Evolutionary conservation across 768 basidiomycete genomes (phyloP).

Genomic region (Rhodotorula kratochvilovae): DNA sequence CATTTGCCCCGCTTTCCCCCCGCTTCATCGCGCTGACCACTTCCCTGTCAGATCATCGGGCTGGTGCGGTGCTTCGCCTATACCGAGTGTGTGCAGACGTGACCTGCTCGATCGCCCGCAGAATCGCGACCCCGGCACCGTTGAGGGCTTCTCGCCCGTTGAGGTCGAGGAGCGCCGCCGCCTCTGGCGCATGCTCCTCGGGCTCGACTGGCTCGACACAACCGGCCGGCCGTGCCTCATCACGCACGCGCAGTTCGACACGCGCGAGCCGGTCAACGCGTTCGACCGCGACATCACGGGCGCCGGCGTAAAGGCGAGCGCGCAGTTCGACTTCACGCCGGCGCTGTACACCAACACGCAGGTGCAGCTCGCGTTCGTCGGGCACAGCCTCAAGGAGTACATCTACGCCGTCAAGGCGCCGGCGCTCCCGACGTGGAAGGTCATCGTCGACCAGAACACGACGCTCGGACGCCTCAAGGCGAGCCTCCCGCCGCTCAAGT

Average conservation of each 20-base stretch:
- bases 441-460: slow-evolving; percentile 22
- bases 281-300: slow-evolving; percentile 29
- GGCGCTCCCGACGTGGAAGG: not conserved
- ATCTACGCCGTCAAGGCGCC: slow-evolving; percentile 20
- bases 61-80: not conserved
- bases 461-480: slow-evolving; percentile 17
- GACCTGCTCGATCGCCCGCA: not conserved
- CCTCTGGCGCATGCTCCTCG: slow-evolving; percentile 30
- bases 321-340: slow-evolving; percentile 24
- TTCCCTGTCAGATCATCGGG: slow-evolving; percentile 4
- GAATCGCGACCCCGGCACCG: slow-evolving; percentile 27
- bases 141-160: not conserved
- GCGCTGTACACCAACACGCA: slow-evolving; percentile 11
- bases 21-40: not conserved
- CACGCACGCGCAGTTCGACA: slow-evolving; percentile 25
- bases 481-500: slow-evolving; percentile 8
- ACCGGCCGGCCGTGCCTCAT: slow-evolving; percentile 8
- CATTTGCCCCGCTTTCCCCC: not conserved
- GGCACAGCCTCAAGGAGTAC: slow-evolving; percentile 5
- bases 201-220: slow-evolving; percentile 27
- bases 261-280: slow-evolving; percentile 21
- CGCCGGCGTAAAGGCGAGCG: not conserved
- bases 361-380: slow-evolving; percentile 7
- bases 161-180: slow-evolving; percentile 32
- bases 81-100: no score